Base-by-base conservation (phyloP, 2,329 filamentous ascomycete species). In the Gliomastix tumulicola region DNA sequence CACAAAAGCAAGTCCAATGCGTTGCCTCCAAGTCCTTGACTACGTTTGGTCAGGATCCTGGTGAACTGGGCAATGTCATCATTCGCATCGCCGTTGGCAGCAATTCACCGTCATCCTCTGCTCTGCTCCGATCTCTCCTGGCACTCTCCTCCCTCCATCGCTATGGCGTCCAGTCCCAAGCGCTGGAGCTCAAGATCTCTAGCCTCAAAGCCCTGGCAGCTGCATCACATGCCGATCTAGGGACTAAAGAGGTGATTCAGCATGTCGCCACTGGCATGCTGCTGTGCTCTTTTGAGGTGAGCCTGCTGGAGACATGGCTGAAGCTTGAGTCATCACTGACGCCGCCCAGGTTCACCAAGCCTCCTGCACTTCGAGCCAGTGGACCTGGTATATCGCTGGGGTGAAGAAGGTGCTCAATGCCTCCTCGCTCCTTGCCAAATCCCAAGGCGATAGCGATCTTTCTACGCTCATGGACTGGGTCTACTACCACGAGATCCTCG, bases 221-320 rank as follows among this genome's bases (percentile, higher is more conserved):
- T 16, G 48, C 47, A 10, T 43, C 50, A 7, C 38, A 44, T 7
- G 38, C 39, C 20, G 46, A 34, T 4, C 37, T 45, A 5, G 20
- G 37, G 4, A n/a, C 35, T 2, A 42, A 44, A 16, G 42, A 34
- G 17, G 50, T 50, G 10, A 36, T 47, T 15, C 54, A 51, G 15
- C 54, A 56, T 28, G 41, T 55, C 9, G 50, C 53, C 12, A 42
- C 54, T 4, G 51, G 44, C n/a, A 56, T 57, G 53, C 36, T 55
- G 7, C 40, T 57, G 2, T 49, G 48, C 20, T 41, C 46, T 4
- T 54, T 53, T 22, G 55, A 57, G 43, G 53, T 54, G 17, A 30
- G 44, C 38, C 2, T 19, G n/a, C n/a, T n/a, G n/a, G n/a, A n/a
- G n/a, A n/a, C n/a, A n/a, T n/a, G n/a, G n/a, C n/a, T n/a, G n/a